Base-by-base conservation (phyloP, 23 red algal genomes). In the Gracilariopsis chorda region DNA sequence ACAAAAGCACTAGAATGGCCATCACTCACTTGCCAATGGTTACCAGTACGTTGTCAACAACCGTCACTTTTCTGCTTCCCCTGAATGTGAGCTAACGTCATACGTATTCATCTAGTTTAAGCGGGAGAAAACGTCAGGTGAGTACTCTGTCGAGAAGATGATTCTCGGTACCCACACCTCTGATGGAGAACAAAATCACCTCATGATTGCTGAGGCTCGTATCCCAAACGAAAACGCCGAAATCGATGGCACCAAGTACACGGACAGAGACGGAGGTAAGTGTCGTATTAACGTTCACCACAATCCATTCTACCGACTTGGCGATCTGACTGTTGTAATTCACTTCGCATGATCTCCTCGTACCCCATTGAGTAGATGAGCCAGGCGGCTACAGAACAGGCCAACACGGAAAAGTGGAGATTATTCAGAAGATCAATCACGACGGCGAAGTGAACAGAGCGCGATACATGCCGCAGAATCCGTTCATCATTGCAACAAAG, bases 381-480 rank as follows among this genome's bases (percentile, higher is more conserved):
- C 69, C 57, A 53, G 95, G 95, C n/a, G 95, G 95, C 5, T 98
- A 82, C 88, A 92, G 86, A 25, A 69, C 80, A 2, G 95, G 95
- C 39, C 71, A 83, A 51, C 83, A 87, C 16, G 80, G 90, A 6
- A 95, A 91, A 48, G 93, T 99, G 48, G 97, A 99, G 58, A 70
- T 99, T 42, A 78, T 93, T 28, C 97, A 99, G 87, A 91, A 83
- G 79, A 96, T 99, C 62, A 96, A 96, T 63, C 97, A 99, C 90
- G 97, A 99, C 42, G 97, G 97, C 23, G 97, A 99, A 81, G 97
- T 99, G 14, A 99, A 99, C 84, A 71, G 97, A n/a, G 97, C 97
- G 17, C 88, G 97, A 21, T 99, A 96, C 77, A 93, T 92, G 93
- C 97, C 97, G 23, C 93, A 99, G 52, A 96, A 99, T 78, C 93